Percentiles rank a stretch among this genome's conserved stretches.
phyloP scores from a whole-genome alignment of 2,329 filamentous ascomycete genomes.

The Colletotrichum noveboracense region DNA sequence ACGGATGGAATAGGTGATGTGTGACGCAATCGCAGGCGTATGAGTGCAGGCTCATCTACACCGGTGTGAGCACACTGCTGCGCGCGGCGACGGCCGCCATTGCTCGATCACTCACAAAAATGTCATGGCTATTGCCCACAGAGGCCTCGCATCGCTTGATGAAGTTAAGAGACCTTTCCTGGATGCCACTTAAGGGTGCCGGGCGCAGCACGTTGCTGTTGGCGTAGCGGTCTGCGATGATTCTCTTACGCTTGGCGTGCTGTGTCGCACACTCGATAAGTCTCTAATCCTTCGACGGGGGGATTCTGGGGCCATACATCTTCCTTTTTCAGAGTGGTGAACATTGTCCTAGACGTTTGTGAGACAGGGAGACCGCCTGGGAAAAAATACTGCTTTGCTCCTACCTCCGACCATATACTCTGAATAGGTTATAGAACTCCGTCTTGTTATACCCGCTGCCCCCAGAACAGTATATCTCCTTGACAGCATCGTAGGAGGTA shows the following conservation, averaged over 20 bases:
- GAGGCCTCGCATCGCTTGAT: constrained; percentile 55
- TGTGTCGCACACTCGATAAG: constrained; percentile 29
- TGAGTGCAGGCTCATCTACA: constrained; percentile 54
- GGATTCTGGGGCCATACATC: constrained; percentile 43
- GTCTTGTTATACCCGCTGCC: constrained; percentile 71
- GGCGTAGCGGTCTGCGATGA: constrained; percentile 71
- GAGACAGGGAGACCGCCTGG: neutral
- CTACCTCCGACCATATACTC: constrained; percentile 60
- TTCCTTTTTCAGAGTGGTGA: constrained; percentile 60
- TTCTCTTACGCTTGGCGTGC: constrained; percentile 67
- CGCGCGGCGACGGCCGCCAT: neutral
- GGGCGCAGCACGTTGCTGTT: constrained; percentile 69
- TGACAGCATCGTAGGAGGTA: constrained; percentile 59
- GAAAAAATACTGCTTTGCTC: neutral
- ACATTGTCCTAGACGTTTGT: constrained; percentile 57
- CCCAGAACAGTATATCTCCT: constrained; percentile 66
- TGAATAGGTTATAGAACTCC: constrained; percentile 67
- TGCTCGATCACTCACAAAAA: constrained; percentile 58
- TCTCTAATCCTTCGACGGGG: neutral
- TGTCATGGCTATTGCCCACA: constrained; percentile 54
- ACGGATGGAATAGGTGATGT: constrained; percentile 72
- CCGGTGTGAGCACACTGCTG: constrained; percentile 5
- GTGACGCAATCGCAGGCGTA: constrained; percentile 74
- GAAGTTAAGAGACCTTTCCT: constrained; percentile 61
- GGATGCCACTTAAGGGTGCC: constrained; percentile 60